Percentiles rank a stretch among this genome's conserved stretches.
These are phyloP conservation scores for Umbelopsis vinacea DNA, from an alignment of 192 early-diverging fungal genomes.

Conservation along the genomic window DNA sequence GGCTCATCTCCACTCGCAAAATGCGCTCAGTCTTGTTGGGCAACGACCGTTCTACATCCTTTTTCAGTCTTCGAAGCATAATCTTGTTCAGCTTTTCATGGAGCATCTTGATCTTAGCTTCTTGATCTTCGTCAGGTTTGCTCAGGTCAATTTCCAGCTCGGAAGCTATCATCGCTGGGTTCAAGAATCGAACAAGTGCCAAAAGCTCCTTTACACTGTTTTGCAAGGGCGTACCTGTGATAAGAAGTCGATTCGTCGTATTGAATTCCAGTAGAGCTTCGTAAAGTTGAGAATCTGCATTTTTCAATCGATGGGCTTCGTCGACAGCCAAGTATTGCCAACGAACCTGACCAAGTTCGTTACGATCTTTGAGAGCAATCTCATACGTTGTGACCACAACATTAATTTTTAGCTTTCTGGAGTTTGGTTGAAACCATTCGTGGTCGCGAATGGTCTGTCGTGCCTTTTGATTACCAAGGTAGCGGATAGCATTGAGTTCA, in stretches of 20 bases:
- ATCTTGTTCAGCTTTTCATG: constrained; percentile 83
- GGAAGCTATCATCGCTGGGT: constrained; percentile 84
- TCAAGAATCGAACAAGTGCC: constrained; percentile 90
- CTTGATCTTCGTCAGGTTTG: constrained; percentile 70
- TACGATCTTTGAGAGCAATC: constrained; percentile 90
- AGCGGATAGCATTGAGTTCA: constrained; percentile 88
- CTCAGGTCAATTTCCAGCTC: constrained; percentile 83
- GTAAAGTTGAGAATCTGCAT: constrained; percentile 92
- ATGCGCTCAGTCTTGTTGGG: constrained; percentile 97
- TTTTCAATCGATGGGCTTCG: constrained; percentile 98
- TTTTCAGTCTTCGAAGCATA: constrained; percentile 96
- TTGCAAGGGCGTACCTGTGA: constrained; percentile 99
- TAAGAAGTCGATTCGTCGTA: constrained; percentile 89
- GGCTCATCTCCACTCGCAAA: constrained; percentile 89
- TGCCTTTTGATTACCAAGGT: constrained; percentile 83
- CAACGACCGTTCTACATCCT: constrained; percentile 97
- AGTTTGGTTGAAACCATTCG: constrained; percentile 80
- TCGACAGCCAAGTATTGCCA: constrained; percentile 97
- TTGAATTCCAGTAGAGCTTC: constrained; percentile 87
- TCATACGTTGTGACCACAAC: constrained; percentile 96
- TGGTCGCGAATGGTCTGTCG: constrained; percentile 91
- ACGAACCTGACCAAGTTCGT: constrained; percentile 75
- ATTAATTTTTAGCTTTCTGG: constrained; percentile 79
- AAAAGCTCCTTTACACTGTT: constrained; percentile 96
- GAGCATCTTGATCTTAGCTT: constrained; percentile 83